These are phyloP conservation scores for Gastrolobium villosum DNA, from an alignment of 306 rosid species.

Conservation along the genomic window DNA sequence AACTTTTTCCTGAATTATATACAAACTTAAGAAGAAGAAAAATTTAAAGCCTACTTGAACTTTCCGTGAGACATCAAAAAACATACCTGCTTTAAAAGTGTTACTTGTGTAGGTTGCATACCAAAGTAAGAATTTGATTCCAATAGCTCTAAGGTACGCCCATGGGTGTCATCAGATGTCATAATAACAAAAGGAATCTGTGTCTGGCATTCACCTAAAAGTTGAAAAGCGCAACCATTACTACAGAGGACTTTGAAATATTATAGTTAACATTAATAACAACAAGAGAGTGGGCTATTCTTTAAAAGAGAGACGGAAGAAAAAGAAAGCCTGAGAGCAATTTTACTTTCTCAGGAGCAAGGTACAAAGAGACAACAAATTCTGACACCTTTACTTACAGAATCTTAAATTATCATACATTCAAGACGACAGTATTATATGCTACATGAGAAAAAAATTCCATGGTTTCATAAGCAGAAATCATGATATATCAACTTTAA, in stretches of 20 bases:
- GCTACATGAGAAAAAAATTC: constrained; percentile 4
- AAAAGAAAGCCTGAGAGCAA: not conserved
- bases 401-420: constrained; percentile 26
- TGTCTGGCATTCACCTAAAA: constrained; percentile 62
- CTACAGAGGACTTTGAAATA: constrained; percentile 39
- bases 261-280: constrained; percentile 21
- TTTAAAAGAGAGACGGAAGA: constrained; percentile 19
- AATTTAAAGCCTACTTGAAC: constrained; percentile 28
- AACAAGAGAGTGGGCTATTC: constrained; percentile 13
- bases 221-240: constrained; percentile 45
- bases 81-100: constrained; percentile 92
- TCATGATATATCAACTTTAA: not conserved
- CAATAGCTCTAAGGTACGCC: constrained; percentile 72
- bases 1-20: constrained; percentile 87
- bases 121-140: constrained; percentile 91
- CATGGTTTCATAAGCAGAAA: not conserved
- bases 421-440: not conserved
- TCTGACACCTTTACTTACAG: constrained; percentile 13
- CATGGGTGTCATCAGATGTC: constrained; percentile 98
- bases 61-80: constrained; percentile 33
- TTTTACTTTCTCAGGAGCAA: not conserved
- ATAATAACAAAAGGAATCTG: constrained; percentile 86
- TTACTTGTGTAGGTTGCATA: constrained; percentile 91
- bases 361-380: constrained; percentile 7
- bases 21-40: constrained; percentile 23